phyloP scores from a whole-genome alignment of 805 yeast genomes.

The Spathaspora passalidarum region DNA sequence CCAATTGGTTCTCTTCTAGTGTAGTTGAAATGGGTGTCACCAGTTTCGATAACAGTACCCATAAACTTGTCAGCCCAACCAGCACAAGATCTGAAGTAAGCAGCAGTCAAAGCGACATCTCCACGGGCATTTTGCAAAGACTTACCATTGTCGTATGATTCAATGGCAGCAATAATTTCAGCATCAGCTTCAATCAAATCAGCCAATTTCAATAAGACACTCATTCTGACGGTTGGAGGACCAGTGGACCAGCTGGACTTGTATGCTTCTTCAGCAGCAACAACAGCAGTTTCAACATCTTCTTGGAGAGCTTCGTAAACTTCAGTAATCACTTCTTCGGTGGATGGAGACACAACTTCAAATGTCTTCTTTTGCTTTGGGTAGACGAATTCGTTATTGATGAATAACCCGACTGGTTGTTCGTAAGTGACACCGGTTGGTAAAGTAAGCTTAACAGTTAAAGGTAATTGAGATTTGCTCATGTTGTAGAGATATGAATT shows the following conservation, averaged over 20 bases:
- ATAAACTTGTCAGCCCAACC: constrained; percentile 88
- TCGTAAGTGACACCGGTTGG: constrained; percentile 73
- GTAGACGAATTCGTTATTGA: constrained; percentile 75
- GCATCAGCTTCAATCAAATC: constrained; percentile 70
- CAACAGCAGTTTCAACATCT: constrained; percentile 82
- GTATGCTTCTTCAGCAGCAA: constrained; percentile 80
- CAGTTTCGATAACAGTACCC: constrained; percentile 76
- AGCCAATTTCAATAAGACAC: constrained; percentile 66
- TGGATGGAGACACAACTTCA: constrained; percentile 62
- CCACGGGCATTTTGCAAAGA: constrained; percentile 66
- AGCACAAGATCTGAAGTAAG: constrained; percentile 77
- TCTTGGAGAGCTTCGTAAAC: constrained; percentile 74
- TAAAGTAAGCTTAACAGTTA: constrained; percentile 46
- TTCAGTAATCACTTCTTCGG: constrained; percentile 66
- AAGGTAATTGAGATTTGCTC: constrained; percentile 22
- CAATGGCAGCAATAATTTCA: constrained; percentile 74
- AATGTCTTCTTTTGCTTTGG: constrained; percentile 58
- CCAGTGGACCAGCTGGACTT: constrained; percentile 61
- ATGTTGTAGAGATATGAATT: not conserved
- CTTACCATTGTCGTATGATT: constrained; percentile 88
- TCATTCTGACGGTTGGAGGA: constrained; percentile 68
- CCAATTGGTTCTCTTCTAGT: constrained; percentile 89
- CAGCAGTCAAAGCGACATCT: constrained; percentile 68
- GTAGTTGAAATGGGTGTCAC: constrained; percentile 68
- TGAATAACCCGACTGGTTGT: constrained; percentile 88